These are phyloP conservation scores for Xylariaceae sp. DNA, from an alignment of 2,329 filamentous ascomycete species.

Conservation along the genomic window DNA sequence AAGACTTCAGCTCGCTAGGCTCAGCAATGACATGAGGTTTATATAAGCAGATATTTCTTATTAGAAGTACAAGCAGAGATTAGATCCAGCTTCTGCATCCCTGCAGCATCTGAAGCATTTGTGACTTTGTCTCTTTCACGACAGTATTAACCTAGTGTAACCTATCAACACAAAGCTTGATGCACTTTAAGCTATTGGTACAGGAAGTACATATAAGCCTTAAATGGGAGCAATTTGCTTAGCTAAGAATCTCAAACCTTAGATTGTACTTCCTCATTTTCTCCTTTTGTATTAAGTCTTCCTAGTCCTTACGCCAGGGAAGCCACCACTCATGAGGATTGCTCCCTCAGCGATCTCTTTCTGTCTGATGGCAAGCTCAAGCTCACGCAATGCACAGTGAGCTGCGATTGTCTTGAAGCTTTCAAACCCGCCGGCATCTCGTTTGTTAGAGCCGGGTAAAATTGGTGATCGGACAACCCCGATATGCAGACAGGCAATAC, in stretches of 20 bases:
- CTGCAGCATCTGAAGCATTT: not conserved
- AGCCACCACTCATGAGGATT: conserved; percentile 25
- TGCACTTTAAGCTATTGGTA: not conserved
- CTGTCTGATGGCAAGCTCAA: conserved; percentile 33
- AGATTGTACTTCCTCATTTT: too few species aligned
- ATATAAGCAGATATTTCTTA: not conserved
- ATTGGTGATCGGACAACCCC: conserved; percentile 13
- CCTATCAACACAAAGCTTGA: not conserved
- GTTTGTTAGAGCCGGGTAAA: conserved; percentile 7
- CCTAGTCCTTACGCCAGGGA: conserved; percentile 24
- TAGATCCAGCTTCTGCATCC: too few species aligned
- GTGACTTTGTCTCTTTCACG: not conserved
- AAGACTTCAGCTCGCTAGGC: too few species aligned
- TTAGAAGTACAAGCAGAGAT: too few species aligned
- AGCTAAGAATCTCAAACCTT: too few species aligned
- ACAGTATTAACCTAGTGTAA: not conserved
- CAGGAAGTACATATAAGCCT: too few species aligned
- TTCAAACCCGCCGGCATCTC: conserved; percentile 29
- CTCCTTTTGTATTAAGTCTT: too few species aligned
- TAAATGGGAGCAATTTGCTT: not conserved
- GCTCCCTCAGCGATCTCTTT: conserved; percentile 25
- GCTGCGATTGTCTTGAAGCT: conserved; percentile 42
- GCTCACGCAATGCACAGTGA: conserved; percentile 38
- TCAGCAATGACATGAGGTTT: not conserved
- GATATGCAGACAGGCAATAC: conserved; percentile 39